These are phyloP conservation scores for Leptographium lundbergii DNA, from an alignment of 2,329 filamentous ascomycete genomes.

Conservation along the genomic window DNA sequence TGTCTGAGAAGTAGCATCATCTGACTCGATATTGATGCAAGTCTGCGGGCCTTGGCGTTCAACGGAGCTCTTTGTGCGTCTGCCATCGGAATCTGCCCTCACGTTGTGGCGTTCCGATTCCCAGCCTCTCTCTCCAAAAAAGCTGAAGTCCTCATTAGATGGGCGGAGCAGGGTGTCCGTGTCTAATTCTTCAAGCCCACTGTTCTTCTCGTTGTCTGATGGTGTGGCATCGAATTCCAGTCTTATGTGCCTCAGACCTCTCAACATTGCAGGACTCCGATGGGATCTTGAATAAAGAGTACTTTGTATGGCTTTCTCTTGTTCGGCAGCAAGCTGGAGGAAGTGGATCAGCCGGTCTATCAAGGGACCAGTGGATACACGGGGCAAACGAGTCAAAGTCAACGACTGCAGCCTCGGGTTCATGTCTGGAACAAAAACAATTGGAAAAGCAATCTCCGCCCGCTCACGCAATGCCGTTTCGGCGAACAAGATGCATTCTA, in stretches of 20 bases:
- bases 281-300: slow-evolving; percentile 13
- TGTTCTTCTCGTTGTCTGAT: slow-evolving; percentile 19
- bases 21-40: neutral
- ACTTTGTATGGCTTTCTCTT: slow-evolving; percentile 33
- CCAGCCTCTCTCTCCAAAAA: slow-evolving; percentile 26
- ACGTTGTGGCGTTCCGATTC: slow-evolving; percentile 5
- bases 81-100: neutral
- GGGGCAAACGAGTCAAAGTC: slow-evolving; percentile 41
- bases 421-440: slow-evolving; percentile 38
- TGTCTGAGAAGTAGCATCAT: slow-evolving; percentile 6
- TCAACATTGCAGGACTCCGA: slow-evolving; percentile 29
- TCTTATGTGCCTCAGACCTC: slow-evolving; percentile 38
- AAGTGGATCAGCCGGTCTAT: slow-evolving; percentile 35
- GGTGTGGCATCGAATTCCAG: slow-evolving; percentile 36
- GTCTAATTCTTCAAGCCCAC: slow-evolving; percentile 22
- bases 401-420: slow-evolving; percentile 42
- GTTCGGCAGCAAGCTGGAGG: slow-evolving; percentile 30
- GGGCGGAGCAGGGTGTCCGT: slow-evolving; percentile 29
- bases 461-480: slow-evolving; percentile 31
- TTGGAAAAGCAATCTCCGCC: slow-evolving; percentile 32
- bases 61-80: too few species aligned
- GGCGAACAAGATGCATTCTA: slow-evolving; percentile 27
- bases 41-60: too few species aligned
- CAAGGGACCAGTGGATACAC: slow-evolving; percentile 37
- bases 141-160: slow-evolving; percentile 28